phyloP scores from a whole-genome alignment of 108 stramenopile species.

The Nitzschia palea region DNA sequence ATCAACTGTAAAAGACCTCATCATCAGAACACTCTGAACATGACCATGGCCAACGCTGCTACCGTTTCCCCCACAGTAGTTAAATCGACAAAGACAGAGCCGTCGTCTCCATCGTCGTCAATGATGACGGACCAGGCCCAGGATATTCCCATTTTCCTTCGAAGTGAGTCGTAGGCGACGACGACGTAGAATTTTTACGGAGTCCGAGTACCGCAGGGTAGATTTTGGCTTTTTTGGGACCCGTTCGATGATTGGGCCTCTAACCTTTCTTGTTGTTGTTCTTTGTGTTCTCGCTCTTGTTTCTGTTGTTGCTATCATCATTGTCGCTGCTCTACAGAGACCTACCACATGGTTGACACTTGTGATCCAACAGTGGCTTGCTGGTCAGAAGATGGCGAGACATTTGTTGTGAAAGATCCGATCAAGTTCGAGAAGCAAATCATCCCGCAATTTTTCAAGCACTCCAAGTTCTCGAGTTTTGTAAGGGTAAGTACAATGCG shows the following conservation, averaged over 20 bases:
- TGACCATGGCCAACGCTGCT: background rate
- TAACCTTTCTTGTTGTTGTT: background rate
- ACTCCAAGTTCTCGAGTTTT: conserved; percentile 88
- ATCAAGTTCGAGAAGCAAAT: conserved; percentile 66
- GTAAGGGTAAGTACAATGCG: conserved; percentile 37
- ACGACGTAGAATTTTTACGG: conserved; percentile 33
- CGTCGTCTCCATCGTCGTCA: background rate
- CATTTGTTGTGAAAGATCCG: conserved; percentile 81
- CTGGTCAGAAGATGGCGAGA: conserved; percentile 80
- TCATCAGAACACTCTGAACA: too few relatives aligned
- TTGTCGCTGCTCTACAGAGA: conserved; percentile 43
- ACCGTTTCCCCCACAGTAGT: conserved; percentile 11
- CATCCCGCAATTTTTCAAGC: conserved; percentile 96
- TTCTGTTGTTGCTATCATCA: background rate
- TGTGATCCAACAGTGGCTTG: conserved; percentile 65
- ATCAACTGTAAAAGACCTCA: too few relatives aligned
- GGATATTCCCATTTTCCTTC: conserved; percentile 55
- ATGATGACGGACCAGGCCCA: conserved; percentile 27
- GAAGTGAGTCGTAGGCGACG: conserved; percentile 40
- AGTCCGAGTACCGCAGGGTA: conserved; percentile 4
- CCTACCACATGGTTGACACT: conserved; percentile 86
- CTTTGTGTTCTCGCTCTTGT: background rate
- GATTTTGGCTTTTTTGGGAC: background rate
- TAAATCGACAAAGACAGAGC: background rate
- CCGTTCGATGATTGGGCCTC: background rate